Conservation (phyloP, 192 early-diverging fungal genomes). For the Rhizoclosmatium globosum region DNA sequence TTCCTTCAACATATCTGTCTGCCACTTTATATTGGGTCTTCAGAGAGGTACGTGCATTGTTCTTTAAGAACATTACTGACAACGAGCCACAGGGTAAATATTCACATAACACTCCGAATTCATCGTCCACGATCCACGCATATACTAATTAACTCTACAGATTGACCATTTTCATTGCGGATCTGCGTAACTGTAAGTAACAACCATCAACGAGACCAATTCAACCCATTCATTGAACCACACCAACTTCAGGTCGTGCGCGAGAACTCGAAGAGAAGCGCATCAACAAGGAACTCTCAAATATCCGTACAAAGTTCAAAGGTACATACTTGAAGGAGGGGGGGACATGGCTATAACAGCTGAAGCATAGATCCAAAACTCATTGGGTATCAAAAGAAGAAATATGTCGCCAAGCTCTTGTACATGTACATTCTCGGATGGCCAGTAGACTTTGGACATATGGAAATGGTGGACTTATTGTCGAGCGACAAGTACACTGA, state of each 20-base stretch:
- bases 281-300: conserved; percentile 99
- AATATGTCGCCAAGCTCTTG: conserved; percentile 98
- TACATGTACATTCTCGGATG: conserved; percentile 99
- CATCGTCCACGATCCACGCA: no score
- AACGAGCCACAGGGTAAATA: no score
- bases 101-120: no score
- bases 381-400: conserved; percentile 99
- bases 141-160: conserved; percentile 33
- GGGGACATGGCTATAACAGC: neutral
- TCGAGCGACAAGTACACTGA: conserved; percentile 93
- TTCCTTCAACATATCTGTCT: no score
- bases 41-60: no score
- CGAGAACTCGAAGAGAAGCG: conserved; percentile 97
- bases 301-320: conserved; percentile 98
- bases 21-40: no score
- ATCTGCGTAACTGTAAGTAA: conserved; percentile 96
- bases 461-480: conserved; percentile 94
- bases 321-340: conserved; percentile 57
- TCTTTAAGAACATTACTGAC: no score
- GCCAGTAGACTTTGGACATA: conserved; percentile 98
- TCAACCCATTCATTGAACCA: neutral
- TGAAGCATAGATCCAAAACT: conserved; percentile 76
- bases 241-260: conserved; percentile 77
- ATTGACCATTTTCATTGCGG: conserved; percentile 94
- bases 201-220: neutral